Base-by-base conservation (phyloP, 768 basidiomycete species). In the Coprinopsis marcescibilis region DNA sequence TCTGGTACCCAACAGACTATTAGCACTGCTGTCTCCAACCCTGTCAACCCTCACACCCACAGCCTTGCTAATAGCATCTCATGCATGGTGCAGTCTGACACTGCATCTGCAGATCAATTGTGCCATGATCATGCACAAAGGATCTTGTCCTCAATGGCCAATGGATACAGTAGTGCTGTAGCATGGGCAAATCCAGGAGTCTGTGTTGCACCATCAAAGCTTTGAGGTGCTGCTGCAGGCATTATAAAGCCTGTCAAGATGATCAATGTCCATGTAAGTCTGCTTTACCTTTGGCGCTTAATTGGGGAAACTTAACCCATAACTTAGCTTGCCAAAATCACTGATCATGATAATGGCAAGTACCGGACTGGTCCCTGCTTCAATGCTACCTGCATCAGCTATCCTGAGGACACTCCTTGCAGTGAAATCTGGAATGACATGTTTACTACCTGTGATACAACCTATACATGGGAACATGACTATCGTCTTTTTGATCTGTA, bases 321-420 rank as follows among this genome's bases (percentile, higher is more conserved):
- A 2, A 13, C 15, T 13, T 25, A 44, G 43, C 17, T 44, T 7
- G 11, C 11, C 13, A 44, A 32, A 17, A 17, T 44, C 8, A 44
- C 43, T 4, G 43, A 44, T 21, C 23, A 44, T 17, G 43, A 44
- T 23, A 33, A 33, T n/a, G 43, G 43, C 7, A 30, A 33, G 12
- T 44, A 44, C 21, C 43, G 43, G 3, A n/a, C 43, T 13, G 43
- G 43, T 2, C 43, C 43, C 3, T 10, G 8, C 15, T 44, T 44
- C 20, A 14, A 44, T 33, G 26, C 43, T 3, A 15, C 21, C 3
- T 13, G 15, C 3, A 14, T 13, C 3, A n/a, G 4, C 14, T 33
- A 44, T 7, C 14, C 24, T 20, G 27, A 30, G 27, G 43, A 30
- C 19, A 33, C 26, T 8, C 43, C 27, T 5, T 19, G 19, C 14